Conservation (phyloP, 75 land plant species). For the Selaginella moellendorffii region DNA sequence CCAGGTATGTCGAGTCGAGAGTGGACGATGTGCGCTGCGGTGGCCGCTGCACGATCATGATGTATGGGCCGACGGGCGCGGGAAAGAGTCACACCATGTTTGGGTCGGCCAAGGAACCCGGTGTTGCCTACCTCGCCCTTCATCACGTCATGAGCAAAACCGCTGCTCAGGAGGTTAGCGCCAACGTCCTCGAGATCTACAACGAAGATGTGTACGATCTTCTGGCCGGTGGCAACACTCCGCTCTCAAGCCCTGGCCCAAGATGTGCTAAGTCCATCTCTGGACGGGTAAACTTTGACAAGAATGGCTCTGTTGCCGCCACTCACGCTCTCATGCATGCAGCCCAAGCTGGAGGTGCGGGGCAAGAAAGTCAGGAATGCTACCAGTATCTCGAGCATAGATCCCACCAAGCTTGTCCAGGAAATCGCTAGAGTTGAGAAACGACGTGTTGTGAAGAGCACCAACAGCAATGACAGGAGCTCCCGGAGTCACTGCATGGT, state of each 20-base stretch:
- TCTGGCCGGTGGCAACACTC: conserved; percentile 19
- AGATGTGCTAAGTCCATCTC: not conserved
- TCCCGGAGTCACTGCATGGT: conserved; percentile 98
- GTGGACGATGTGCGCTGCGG: conserved; percentile 55
- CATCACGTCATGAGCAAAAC: conserved; percentile 45
- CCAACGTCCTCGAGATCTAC: conserved; percentile 84
- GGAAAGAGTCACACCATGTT: conserved; percentile 99
- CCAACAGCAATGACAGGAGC: conserved; percentile 80
- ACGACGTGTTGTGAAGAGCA: conserved; percentile 78
- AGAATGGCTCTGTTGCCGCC: too few relatives aligned
- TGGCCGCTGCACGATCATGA: conserved; percentile 79
- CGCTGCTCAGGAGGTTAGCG: conserved; percentile 34
- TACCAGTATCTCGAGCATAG: conserved; percentile 54
- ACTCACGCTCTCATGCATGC: too few relatives aligned
- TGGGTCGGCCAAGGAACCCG: conserved; percentile 63
- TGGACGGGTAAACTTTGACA: not conserved
- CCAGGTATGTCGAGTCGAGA: conserved; percentile 61
- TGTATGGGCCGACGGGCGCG: conserved; percentile 97
- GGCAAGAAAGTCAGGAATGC: conserved; percentile 90
- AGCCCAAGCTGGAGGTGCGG: conserved; percentile 82
- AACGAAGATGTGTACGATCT: conserved; percentile 96
- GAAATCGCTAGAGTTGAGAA: conserved; percentile 92
- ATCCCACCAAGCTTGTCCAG: conserved; percentile 67
- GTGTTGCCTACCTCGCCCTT: conserved; percentile 75
- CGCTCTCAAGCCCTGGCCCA: not conserved